A percentile compares a stretch with the other conserved stretches of the same genome.
Conservation (phyloP, 495 filamentous ascomycete species). For the Elaphomyces granulatus region DNA sequence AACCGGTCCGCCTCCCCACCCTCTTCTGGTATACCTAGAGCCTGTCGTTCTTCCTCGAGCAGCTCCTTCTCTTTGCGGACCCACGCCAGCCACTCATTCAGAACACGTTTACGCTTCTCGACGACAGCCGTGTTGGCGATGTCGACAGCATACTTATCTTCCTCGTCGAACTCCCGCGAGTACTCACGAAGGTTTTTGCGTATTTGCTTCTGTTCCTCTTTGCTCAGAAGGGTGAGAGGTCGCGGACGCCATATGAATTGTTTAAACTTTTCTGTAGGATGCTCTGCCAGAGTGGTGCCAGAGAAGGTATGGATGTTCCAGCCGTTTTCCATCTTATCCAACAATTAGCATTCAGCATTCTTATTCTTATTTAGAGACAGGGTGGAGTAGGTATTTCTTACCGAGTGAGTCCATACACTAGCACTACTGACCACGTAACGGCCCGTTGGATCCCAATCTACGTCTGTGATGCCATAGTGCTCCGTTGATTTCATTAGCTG, state of each 20-base stretch:
- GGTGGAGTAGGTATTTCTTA: slow-evolving; percentile 33
- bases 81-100: slow-evolving; percentile 88
- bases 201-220: slow-evolving; percentile 91
- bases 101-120: slow-evolving; percentile 64
- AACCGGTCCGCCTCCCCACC: slow-evolving; percentile 41
- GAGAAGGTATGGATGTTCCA: slow-evolving; percentile 97
- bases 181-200: slow-evolving; percentile 98
- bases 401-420: slow-evolving; percentile 85
- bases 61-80: slow-evolving; percentile 59
- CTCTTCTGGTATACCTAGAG: slow-evolving; percentile 49
- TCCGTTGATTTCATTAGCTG: slow-evolving; percentile 84
- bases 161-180: slow-evolving; percentile 84
- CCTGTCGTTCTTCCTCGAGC: slow-evolving; percentile 53
- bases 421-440: slow-evolving; percentile 87
- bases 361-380: background rate
- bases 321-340: slow-evolving; percentile 83
- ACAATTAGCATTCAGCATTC: background rate
- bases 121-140: slow-evolving; percentile 88
- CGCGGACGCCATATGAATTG: slow-evolving; percentile 91
- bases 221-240: slow-evolving; percentile 71
- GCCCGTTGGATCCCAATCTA: slow-evolving; percentile 95
- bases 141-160: slow-evolving; percentile 81
- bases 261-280: slow-evolving; percentile 93
- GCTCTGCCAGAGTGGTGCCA: slow-evolving; percentile 77
- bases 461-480: slow-evolving; percentile 93